Conservation (phyloP, 108 stramenopile species). For the Asterionellopsis glacialis region DNA sequence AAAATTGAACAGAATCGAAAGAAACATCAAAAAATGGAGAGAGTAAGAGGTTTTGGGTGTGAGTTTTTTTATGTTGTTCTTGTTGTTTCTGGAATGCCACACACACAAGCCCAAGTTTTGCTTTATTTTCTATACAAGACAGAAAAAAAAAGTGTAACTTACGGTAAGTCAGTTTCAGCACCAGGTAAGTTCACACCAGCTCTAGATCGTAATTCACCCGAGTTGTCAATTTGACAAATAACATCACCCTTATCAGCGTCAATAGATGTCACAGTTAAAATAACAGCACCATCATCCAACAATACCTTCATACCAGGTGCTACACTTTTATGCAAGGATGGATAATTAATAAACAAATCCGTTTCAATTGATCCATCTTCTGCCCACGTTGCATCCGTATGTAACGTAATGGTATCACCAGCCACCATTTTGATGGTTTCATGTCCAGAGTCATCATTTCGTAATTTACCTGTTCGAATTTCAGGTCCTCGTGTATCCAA, state of each 20-base stretch:
- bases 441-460: slow-evolving; percentile 67
- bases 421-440: slow-evolving; percentile 55
- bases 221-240: slow-evolving; percentile 66
- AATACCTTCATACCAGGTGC: slow-evolving; percentile 87
- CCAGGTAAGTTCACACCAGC: slow-evolving; percentile 98
- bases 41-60: too few species aligned
- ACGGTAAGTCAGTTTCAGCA: slow-evolving; percentile 68
- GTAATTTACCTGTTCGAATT: slow-evolving; percentile 85
- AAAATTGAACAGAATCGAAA: slow-evolving; percentile 10
- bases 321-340: slow-evolving; percentile 47
- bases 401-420: slow-evolving; percentile 59
- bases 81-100: too few species aligned
- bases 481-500: slow-evolving; percentile 95
- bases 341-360: slow-evolving; percentile 80
- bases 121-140: too few species aligned
- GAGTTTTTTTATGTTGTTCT: too few species aligned
- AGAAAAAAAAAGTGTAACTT: too few species aligned
- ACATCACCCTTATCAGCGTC: slow-evolving; percentile 52
- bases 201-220: slow-evolving; percentile 81
- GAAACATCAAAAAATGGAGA: too few species aligned
- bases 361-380: slow-evolving; percentile 57
- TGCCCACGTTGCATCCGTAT: slow-evolving; percentile 43
- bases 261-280: slow-evolving; percentile 74
- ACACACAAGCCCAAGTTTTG: too few species aligned
- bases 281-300: slow-evolving; percentile 94